Percentiles rank a stretch among this genome's conserved stretches.
Evolutionary conservation across 163 green algal genomes (phyloP).

Genomic region (Chloroidium sp.): DNA sequence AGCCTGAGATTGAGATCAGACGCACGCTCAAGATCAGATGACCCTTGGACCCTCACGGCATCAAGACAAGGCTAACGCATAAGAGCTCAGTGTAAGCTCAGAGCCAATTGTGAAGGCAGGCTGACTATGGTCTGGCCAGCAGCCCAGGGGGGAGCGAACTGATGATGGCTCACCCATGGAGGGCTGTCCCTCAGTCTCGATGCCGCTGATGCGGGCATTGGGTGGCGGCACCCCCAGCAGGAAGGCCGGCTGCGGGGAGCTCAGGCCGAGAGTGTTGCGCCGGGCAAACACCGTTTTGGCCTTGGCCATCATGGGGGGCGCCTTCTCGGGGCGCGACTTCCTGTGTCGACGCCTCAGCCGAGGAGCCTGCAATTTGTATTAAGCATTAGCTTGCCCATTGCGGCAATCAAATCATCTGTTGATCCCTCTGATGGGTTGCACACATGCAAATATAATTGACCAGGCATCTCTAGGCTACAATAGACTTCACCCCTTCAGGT

Average conservation of each 20-base stretch:
- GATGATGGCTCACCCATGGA: background rate
- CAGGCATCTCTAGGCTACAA: too few species aligned
- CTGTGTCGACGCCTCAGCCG: conserved; percentile 27
- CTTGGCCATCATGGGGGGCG: conserved; percentile 25
- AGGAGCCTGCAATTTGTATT: conserved; percentile 1
- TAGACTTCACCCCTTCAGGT: too few species aligned
- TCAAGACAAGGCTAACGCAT: too few species aligned
- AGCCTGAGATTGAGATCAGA: background rate
- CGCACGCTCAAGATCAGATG: too few species aligned
- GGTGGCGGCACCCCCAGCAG: background rate
- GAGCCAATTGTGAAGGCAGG: too few species aligned
- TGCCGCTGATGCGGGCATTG: background rate
- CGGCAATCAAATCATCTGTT: too few species aligned
- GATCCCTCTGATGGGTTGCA: too few species aligned
- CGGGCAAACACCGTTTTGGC: conserved; percentile 33
- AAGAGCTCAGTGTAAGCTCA: too few species aligned
- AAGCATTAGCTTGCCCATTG: background rate
- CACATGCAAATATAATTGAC: too few species aligned
- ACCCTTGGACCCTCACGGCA: too few species aligned
- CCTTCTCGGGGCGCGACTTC: conserved; percentile 31
- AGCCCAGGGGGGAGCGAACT: background rate
- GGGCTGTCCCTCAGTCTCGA: background rate
- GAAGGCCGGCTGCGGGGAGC: conserved; percentile 1
- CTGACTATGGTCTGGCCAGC: background rate
- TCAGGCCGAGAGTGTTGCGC: conserved; percentile 1